phyloP scores from a whole-genome alignment of 2,329 filamentous ascomycete species.

The Apiospora sp. region DNA sequence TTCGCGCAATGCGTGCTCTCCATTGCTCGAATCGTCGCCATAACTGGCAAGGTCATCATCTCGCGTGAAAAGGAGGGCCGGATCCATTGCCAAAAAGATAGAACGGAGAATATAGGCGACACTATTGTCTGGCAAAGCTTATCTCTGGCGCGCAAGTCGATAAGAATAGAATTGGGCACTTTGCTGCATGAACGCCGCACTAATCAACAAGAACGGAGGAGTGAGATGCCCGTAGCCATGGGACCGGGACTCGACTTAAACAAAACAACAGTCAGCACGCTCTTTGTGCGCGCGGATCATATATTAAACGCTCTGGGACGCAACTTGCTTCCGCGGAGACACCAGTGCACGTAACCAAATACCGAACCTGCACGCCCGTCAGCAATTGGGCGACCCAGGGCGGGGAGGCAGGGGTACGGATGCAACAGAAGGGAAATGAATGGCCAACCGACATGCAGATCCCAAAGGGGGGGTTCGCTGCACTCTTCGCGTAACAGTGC shows the following conservation, averaged over 20 bases:
- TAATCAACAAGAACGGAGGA: background rate
- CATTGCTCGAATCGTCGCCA: background rate
- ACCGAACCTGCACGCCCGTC: background rate
- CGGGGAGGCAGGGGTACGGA: background rate
- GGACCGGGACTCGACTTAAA: background rate
- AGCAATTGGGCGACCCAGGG: background rate
- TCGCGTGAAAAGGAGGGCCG: background rate
- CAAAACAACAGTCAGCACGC: constrained; percentile 11
- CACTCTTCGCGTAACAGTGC: constrained; percentile 9
- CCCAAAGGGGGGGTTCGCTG: background rate
- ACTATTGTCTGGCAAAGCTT: background rate
- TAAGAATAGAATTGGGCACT: constrained; percentile 12
- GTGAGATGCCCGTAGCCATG: background rate
- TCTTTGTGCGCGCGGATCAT: constrained; percentile 4
- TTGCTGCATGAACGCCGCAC: constrained; percentile 14
- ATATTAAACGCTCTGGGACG: background rate
- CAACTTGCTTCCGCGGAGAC: constrained; percentile 4
- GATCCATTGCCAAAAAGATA: background rate
- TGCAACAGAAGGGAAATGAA: constrained; percentile 2
- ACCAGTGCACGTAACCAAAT: background rate
- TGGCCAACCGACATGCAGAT: background rate
- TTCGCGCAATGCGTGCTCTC: background rate
- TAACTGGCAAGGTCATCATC: background rate
- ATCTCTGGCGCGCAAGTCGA: background rate
- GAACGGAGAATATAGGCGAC: background rate